Evolutionary conservation across 2,329 filamentous ascomycete species (phyloP).

Genomic region (Colletotrichum tropicicola): DNA sequence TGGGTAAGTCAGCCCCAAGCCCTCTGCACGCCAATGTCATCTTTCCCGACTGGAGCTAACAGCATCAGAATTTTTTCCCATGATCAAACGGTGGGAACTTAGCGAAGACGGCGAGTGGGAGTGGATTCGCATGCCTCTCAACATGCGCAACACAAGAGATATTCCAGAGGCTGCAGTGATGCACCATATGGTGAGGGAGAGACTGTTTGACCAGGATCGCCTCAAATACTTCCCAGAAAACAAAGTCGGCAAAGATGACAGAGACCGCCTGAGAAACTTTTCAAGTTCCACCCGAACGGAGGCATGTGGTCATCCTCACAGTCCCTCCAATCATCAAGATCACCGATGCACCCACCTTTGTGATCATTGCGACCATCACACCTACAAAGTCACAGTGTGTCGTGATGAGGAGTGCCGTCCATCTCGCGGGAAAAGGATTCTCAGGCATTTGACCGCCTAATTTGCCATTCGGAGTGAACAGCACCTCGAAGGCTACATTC

Average conservation of each 20-base stretch:
- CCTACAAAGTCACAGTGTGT: too few relatives aligned
- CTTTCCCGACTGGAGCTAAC: not conserved
- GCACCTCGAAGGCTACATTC: too few relatives aligned
- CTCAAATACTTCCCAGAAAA: conserved; percentile 40
- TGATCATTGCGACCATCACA: too few relatives aligned
- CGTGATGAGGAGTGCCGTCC: too few relatives aligned
- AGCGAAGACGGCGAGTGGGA: conserved; percentile 40
- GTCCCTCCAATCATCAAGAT: too few relatives aligned
- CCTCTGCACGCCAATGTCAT: not conserved
- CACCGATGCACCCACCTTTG: too few relatives aligned
- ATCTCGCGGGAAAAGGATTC: too few relatives aligned
- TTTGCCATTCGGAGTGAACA: too few relatives aligned
- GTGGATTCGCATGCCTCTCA: conserved; percentile 47
- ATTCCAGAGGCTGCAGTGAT: conserved; percentile 48
- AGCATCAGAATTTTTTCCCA: conserved; percentile 33
- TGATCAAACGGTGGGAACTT: conserved; percentile 51
- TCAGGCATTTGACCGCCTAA: too few relatives aligned
- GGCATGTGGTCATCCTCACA: too few relatives aligned
- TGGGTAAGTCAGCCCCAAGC: conserved; percentile 44
- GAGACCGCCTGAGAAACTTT: too few relatives aligned
- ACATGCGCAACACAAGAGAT: conserved; percentile 45
- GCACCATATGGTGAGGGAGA: conserved; percentile 43
- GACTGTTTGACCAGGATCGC: not conserved
- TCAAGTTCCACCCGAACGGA: too few relatives aligned
- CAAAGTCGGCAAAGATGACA: conserved; percentile 39